A percentile compares a stretch with the other conserved stretches of the same genome.
Conservation (phyloP, 768 basidiomycete genomes). For the Mycena filopes region DNA sequence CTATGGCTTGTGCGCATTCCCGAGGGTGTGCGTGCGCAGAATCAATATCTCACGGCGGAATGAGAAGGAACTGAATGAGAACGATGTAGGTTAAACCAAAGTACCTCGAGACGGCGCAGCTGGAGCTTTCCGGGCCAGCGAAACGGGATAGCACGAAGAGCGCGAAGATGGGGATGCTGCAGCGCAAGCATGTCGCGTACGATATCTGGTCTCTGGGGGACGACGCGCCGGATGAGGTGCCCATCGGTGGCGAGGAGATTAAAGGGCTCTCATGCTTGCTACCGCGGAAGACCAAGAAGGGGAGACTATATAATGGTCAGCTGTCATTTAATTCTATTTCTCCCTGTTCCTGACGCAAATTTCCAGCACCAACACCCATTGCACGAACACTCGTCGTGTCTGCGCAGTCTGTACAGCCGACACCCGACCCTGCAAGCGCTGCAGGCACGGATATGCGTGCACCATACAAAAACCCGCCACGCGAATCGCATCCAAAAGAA, state of each 20-base stretch:
- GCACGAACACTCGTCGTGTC: slow-evolving; percentile 68
- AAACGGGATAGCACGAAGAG: slow-evolving; percentile 38
- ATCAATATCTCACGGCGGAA: not conserved
- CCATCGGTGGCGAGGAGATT: slow-evolving; percentile 71
- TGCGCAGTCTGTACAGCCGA: slow-evolving; percentile 56
- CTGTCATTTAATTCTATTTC: not conserved
- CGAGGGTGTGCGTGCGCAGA: slow-evolving; percentile 64
- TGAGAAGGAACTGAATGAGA: slow-evolving; percentile 5
- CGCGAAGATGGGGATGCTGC: slow-evolving; percentile 58
- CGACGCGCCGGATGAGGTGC: slow-evolving; percentile 44
- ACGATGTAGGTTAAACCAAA: slow-evolving; percentile 69
- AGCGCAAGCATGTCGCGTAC: slow-evolving; percentile 64
- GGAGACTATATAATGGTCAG: slow-evolving; percentile 68
- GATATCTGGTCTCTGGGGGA: slow-evolving; percentile 75
- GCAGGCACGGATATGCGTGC: slow-evolving; percentile 33
- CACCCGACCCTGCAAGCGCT: slow-evolving; percentile 40
- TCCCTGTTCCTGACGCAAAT: not conserved
- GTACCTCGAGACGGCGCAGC: slow-evolving; percentile 62
- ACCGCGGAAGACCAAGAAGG: slow-evolving; percentile 69
- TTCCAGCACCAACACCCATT: slow-evolving; percentile 67
- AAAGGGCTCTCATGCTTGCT: slow-evolving; percentile 69
- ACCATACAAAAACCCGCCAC: slow-evolving; percentile 61
- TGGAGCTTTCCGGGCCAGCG: slow-evolving; percentile 57
- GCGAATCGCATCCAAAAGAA: slow-evolving; percentile 68
- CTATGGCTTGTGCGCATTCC: slow-evolving; percentile 80